These are phyloP conservation scores for Boletus tomentosulus DNA, from an alignment of 768 basidiomycete species.

Conservation along the genomic window DNA sequence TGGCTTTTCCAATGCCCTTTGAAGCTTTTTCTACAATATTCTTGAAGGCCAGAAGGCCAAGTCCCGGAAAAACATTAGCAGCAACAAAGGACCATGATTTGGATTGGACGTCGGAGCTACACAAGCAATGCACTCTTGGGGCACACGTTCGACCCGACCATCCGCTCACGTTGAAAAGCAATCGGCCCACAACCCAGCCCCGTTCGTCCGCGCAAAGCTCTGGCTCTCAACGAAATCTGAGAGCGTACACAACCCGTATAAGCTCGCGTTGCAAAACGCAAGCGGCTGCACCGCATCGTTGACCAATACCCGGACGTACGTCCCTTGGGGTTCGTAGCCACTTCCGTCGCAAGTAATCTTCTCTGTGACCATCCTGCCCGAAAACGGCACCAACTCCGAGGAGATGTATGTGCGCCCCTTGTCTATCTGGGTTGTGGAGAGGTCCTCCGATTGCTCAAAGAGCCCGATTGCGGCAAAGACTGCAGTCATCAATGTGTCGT, in stretches of 20 bases:
- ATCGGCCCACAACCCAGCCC: constrained; percentile 40
- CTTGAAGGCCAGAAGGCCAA: too few species aligned
- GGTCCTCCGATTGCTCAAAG: constrained; percentile 35
- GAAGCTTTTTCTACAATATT: too few species aligned
- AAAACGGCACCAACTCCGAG: constrained; percentile 68
- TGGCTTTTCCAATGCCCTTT: neutral
- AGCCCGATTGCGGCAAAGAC: constrained; percentile 60
- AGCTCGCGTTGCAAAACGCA: constrained; percentile 49
- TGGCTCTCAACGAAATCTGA: constrained; percentile 66
- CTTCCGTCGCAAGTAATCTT: constrained; percentile 43
- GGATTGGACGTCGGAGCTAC: too few species aligned
- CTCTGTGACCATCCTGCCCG: constrained; percentile 68
- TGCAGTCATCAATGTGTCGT: constrained; percentile 79
- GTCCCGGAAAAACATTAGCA: too few species aligned
- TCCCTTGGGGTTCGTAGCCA: constrained; percentile 18
- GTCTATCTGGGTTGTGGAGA: constrained; percentile 11
- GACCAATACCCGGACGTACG: constrained; percentile 66
- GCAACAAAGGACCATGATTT: too few species aligned
- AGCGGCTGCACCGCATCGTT: constrained; percentile 65
- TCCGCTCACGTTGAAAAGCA: neutral
- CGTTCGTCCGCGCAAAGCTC: constrained; percentile 58
- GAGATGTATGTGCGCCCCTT: constrained; percentile 31
- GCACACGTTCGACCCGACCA: too few species aligned
- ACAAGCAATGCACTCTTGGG: too few species aligned
- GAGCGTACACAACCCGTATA: constrained; percentile 58